Evolutionary conservation across 768 basidiomycete genomes (phyloP), one percentile per base, ranked within the genome.

Genomic region (Zangia roseola): DNA sequence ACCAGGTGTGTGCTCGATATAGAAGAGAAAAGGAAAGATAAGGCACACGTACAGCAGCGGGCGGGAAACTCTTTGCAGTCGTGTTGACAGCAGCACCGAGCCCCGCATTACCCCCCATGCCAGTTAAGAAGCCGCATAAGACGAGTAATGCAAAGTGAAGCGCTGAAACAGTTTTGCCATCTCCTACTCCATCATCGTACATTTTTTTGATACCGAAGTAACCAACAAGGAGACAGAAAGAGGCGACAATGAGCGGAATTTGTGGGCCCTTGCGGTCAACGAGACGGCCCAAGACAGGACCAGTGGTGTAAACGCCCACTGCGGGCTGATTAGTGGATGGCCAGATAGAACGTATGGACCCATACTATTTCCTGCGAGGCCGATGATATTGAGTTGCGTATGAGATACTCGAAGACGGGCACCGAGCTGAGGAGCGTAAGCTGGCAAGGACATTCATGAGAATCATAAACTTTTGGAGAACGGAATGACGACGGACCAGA

Each of bases 391-490:
- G 30, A 91, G 73, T 49, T 88, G 81, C 0, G 92, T 94, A 46
- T 94, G 88, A 4, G 80, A 78, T 43, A 94, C 79, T 39, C 77
- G 72, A 16, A 95, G 77, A 34, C 82, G 79, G n/a, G 82, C 70
- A 2, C 88, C 89, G 5, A 95, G 78, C 63, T 95, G 92, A 0
- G 93, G 92, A 2, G 88, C 82, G 64, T 94, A 97, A 17, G 91
- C 92, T 84, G 52, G 50, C 30, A 30, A 19, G 34, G 36, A 45
- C 17, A 20, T 43, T 45, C 43, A 49, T 41, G 14, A 8, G 25
- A 25, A 19, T 2, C 20, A 9, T 6, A 4, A 25, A 10, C 1
- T 13, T 8, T 1, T 9, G 16, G 14, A 2, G 7, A 7, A 17
- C 41, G 19, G 8, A 17, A 42, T 16, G 16, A 42, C 17, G 13